A percentile compares a stretch with the other conserved stretches of the same genome.
These are phyloP conservation scores for Trichoderma sp. DNA, from an alignment of 2,329 filamentous ascomycete species.

Conservation along the genomic window DNA sequence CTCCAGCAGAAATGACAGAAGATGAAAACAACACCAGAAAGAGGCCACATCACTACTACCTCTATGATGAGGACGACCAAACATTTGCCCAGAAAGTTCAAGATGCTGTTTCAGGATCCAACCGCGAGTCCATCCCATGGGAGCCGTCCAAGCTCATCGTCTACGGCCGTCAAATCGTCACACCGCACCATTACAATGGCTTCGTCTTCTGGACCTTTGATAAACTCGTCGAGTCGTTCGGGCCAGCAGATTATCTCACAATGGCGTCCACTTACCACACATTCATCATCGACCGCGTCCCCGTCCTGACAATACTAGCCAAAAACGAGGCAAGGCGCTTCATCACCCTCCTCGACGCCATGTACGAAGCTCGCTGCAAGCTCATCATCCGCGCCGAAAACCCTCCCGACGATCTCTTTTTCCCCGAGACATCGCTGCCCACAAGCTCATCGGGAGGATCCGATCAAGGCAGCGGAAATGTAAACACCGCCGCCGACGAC, in stretches of 20 bases:
- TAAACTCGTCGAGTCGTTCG: constrained; percentile 65
- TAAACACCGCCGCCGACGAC: constrained; percentile 31
- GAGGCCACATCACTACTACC: constrained; percentile 33
- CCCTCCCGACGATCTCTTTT: constrained; percentile 72
- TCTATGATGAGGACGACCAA: constrained; percentile 29
- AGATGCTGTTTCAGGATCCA: constrained; percentile 24
- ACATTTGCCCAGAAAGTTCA: constrained; percentile 28
- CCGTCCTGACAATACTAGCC: constrained; percentile 61
- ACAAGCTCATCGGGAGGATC: neutral
- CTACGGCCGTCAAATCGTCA: constrained; percentile 61
- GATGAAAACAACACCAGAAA: constrained; percentile 24
- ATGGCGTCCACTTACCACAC: constrained; percentile 78
- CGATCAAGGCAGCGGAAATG: too few species aligned
- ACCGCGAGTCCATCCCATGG: constrained; percentile 37
- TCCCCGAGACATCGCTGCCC: constrained; percentile 51
- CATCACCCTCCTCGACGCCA: constrained; percentile 75
- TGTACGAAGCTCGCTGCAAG: constrained; percentile 79
- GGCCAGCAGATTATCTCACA: constrained; percentile 79
- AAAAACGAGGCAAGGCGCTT: constrained; percentile 80
- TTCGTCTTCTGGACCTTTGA: constrained; percentile 64
- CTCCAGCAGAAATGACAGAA: neutral
- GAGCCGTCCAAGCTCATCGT: constrained; percentile 43
- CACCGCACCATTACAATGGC: constrained; percentile 57
- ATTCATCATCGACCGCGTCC: constrained; percentile 68
- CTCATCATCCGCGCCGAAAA: constrained; percentile 65